Evolutionary conservation across 257 asterid species (phyloP), one percentile per base, ranked within the genome.

Genomic region (Dorcoceras hygrometricum): DNA sequence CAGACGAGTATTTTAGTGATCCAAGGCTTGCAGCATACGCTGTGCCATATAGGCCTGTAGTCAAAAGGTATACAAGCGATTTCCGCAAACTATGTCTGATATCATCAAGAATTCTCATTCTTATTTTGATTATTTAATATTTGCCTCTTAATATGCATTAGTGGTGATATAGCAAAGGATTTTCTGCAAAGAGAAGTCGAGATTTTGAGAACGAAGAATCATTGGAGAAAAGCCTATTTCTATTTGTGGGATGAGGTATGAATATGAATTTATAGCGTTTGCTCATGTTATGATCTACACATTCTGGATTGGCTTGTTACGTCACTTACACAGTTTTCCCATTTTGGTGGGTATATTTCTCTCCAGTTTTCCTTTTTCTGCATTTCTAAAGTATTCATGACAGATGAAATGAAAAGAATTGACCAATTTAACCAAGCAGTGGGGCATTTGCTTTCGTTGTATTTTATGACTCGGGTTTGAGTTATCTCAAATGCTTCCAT

Each of bases 191-290:
- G 77, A 68, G 95, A 90, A 80, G 97, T 94, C 69, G 96, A 94
- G 82, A 79, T 88, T 74, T 77, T 94, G 73, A 82, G 88, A 78
- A 82, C 87, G 50, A 94, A 88, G 79, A 73, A 69, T 53, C 97
- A 94, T 74, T 94, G 99, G 97, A 78, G 87, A 76, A 94, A 94
- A 76, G 99, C 99, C 25, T 94, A 94, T 85, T 94, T 94, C 78
- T 94, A 94, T 74, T 76, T 94, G 80, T 94, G 99, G 99, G 99
- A 94, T 82, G 99, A 94, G 99, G 99, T 94, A 79, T 78, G 88
- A 74, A 76, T 63, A 63, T 23, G 54, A 56, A 59, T 62, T 59
- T 32, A 60, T 53, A 60, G 55, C 62, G 53, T 54, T 16, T n/a
- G 70, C 62, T 29, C 43, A 27, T 64, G 43, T 51, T 58, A 68